Evolutionary conservation across 2,329 filamentous ascomycete species (phyloP).

Genomic region (Aspergillus flavus): DNA sequence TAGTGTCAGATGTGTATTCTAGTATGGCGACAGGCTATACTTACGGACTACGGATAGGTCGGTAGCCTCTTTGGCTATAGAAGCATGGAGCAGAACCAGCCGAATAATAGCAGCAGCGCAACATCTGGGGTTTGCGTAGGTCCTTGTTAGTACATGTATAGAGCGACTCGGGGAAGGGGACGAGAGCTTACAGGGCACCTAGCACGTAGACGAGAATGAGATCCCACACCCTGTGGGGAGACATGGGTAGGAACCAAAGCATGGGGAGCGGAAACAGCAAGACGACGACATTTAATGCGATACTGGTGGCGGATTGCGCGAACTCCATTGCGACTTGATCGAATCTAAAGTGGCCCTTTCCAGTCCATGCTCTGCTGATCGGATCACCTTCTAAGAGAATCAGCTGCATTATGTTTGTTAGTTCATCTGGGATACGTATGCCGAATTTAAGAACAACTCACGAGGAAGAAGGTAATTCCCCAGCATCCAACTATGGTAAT

Average conservation of each 20-base stretch:
- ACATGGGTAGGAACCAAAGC: not conserved
- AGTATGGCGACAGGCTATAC: not conserved
- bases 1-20: not conserved
- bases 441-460: not conserved
- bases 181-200: not conserved
- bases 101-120: not conserved
- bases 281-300: not conserved
- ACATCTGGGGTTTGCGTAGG: not conserved
- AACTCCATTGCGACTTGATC: not conserved
- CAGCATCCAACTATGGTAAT: not conserved
- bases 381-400: not conserved
- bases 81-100: not conserved
- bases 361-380: not conserved
- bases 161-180: too few species aligned
- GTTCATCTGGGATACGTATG: not conserved
- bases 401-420: not conserved
- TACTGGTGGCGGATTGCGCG: not conserved
- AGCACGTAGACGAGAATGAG: not conserved
- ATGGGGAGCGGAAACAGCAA: not conserved
- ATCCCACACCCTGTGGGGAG: not conserved
- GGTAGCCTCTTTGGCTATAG: not conserved
- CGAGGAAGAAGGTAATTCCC: not conserved
- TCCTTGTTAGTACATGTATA: not conserved
- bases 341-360: not conserved
- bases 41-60: not conserved